These are phyloP conservation scores for Aureobasidium namibiae DNA, from an alignment of 2,329 filamentous ascomycete species.

Conservation along the genomic window DNA sequence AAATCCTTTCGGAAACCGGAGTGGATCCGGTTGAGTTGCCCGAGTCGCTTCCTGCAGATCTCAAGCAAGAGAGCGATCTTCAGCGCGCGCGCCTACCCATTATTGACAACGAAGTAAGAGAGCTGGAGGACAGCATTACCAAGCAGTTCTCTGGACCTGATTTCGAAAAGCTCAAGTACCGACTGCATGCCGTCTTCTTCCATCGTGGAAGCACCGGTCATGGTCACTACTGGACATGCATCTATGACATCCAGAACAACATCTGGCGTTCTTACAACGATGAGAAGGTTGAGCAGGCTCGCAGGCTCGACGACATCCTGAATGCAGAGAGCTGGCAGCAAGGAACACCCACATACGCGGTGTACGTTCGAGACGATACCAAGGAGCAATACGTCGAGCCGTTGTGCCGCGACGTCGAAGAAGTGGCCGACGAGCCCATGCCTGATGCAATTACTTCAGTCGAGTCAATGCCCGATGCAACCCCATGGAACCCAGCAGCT, in stretches of 20 bases:
- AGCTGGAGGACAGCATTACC: slow-evolving; percentile 41
- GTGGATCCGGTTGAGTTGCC: slow-evolving; percentile 37
- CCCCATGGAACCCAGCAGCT: neutral
- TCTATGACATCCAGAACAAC: slow-evolving; percentile 73
- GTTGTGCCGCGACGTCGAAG: slow-evolving; percentile 22
- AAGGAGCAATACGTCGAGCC: slow-evolving; percentile 50
- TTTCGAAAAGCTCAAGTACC: slow-evolving; percentile 62
- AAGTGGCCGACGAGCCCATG: neutral
- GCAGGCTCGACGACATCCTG: slow-evolving; percentile 58
- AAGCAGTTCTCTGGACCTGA: slow-evolving; percentile 56
- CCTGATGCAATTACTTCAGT: neutral
- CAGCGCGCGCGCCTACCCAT: slow-evolving; percentile 39
- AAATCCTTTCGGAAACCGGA: slow-evolving; percentile 24
- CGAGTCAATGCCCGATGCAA: neutral
- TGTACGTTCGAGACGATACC: slow-evolving; percentile 65
- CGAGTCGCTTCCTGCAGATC: slow-evolving; percentile 30
- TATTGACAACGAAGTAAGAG: slow-evolving; percentile 33
- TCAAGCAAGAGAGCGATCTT: slow-evolving; percentile 38
- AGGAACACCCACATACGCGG: slow-evolving; percentile 75
- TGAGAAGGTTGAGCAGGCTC: slow-evolving; percentile 62
- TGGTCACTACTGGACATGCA: slow-evolving; percentile 96
- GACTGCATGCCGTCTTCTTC: slow-evolving; percentile 85
- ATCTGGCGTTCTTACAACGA: slow-evolving; percentile 96
- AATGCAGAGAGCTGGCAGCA: slow-evolving; percentile 51
- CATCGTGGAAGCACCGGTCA: slow-evolving; percentile 59